These are phyloP conservation scores for Sporisorium graminicola DNA, from an alignment of 1,284 basidiomycete species.

Conservation along the genomic window DNA sequence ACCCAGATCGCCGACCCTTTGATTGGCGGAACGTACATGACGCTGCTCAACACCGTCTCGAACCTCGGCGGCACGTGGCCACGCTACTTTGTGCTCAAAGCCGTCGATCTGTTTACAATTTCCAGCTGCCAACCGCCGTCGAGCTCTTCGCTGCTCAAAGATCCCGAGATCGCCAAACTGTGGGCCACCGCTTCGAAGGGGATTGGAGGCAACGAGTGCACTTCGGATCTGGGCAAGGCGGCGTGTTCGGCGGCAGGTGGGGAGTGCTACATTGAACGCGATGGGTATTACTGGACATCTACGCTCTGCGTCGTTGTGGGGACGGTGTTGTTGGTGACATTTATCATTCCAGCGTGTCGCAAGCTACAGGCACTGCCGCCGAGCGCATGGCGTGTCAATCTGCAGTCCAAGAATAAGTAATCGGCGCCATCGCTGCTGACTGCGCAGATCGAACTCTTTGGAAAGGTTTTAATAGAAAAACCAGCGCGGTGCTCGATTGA, in stretches of 20 bases:
- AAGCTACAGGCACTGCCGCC: constrained; percentile 77
- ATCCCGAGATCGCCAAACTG: constrained; percentile 40
- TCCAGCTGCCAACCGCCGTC: constrained; percentile 55
- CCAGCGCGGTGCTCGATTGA: background rate
- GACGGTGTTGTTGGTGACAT: constrained; percentile 78
- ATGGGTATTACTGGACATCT: constrained; percentile 92
- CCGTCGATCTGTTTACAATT: constrained; percentile 64
- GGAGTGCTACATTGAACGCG: constrained; percentile 82
- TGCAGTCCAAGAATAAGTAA: constrained; percentile 24
- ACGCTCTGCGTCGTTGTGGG: constrained; percentile 83
- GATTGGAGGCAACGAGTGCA: constrained; percentile 56
- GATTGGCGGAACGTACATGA: constrained; percentile 79
- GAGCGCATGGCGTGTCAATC: constrained; percentile 60
- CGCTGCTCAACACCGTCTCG: constrained; percentile 92
- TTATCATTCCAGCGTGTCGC: constrained; percentile 85
- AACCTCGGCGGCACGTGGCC: constrained; percentile 99
- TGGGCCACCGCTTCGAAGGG: constrained; percentile 39
- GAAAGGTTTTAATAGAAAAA: background rate
- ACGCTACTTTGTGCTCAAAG: constrained; percentile 87
- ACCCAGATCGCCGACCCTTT: constrained; percentile 95
- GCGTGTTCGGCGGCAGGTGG: constrained; percentile 83
- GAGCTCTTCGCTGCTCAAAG: constrained; percentile 28
- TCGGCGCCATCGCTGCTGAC: background rate
- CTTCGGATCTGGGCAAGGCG: constrained; percentile 76
- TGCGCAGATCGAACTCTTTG: no score